Conservation (phyloP, 345 rosid species). For the Euphorbia lathyris region DNA sequence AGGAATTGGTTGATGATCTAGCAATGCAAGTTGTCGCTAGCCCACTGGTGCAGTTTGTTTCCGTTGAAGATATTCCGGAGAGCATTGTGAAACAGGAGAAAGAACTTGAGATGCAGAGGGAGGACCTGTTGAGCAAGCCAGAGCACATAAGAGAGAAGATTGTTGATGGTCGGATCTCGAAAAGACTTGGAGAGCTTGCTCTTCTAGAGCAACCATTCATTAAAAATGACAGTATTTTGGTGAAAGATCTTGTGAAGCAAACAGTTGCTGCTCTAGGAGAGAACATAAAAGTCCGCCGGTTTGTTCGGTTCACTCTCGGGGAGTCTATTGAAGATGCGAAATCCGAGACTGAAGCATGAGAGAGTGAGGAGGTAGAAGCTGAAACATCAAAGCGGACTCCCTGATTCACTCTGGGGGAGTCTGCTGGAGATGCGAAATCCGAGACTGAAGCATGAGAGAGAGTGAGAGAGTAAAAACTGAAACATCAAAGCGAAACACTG, state of each 20-base stretch:
- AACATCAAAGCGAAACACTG: not conserved
- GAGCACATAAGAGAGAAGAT: constrained; percentile 86
- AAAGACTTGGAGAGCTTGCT: constrained; percentile 80
- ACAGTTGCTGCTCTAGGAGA: constrained; percentile 86
- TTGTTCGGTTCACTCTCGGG: constrained; percentile 70
- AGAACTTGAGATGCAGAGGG: constrained; percentile 87
- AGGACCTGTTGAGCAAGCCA: constrained; percentile 81
- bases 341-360: constrained; percentile 28
- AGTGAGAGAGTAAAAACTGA: not conserved
- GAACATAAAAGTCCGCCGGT: constrained; percentile 77
- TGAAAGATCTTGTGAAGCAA: constrained; percentile 81
- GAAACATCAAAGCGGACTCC: not conserved
- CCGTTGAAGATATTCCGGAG: constrained; percentile 64
- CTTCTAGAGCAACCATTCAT: constrained; percentile 78
- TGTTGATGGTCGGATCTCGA: constrained; percentile 79
- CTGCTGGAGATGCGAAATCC: constrained; percentile 25
- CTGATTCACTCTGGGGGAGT: constrained; percentile 72
- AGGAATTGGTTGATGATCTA: constrained; percentile 82
- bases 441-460: constrained; percentile 26
- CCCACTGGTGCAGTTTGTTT: constrained; percentile 77
- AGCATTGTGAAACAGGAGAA: constrained; percentile 55
- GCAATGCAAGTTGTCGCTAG: constrained; percentile 57
- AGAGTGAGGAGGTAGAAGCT: not conserved
- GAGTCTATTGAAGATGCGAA: constrained; percentile 39
- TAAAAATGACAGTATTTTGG: constrained; percentile 62